These are phyloP conservation scores for Cyclotella kingstonii DNA, from an alignment of 108 stramenopile species.

Conservation along the genomic window DNA sequence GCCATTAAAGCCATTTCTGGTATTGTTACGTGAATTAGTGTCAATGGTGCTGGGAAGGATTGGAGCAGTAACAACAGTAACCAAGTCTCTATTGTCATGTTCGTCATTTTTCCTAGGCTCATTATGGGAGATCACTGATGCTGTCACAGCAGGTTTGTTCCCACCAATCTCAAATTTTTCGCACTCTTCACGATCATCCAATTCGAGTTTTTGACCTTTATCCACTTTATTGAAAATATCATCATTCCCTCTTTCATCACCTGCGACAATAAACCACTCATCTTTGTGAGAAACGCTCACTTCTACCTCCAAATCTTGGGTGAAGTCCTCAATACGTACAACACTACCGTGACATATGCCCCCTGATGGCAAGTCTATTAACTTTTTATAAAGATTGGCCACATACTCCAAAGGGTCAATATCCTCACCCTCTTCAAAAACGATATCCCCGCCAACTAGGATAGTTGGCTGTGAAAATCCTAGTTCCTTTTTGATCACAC, in stretches of 20 bases:
- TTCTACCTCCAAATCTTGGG: constrained; percentile 86
- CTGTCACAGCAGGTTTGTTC: constrained; percentile 37
- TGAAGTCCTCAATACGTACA: constrained; percentile 83
- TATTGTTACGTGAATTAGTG: too few species aligned
- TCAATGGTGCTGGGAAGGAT: too few species aligned
- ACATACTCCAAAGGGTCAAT: constrained; percentile 58
- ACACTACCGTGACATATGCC: constrained; percentile 86
- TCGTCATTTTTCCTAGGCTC: neutral
- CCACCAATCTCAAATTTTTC: constrained; percentile 70
- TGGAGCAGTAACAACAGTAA: neutral
- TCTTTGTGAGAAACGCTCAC: constrained; percentile 69
- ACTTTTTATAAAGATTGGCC: constrained; percentile 53
- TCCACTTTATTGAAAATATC: constrained; percentile 40
- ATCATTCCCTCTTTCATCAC: constrained; percentile 33
- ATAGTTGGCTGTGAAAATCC: constrained; percentile 85
- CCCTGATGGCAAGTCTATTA: constrained; percentile 74
- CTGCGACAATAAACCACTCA: constrained; percentile 30
- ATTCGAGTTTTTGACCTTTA: constrained; percentile 1
- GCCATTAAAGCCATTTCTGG: too few species aligned
- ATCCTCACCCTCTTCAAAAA: constrained; percentile 87
- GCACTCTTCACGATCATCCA: constrained; percentile 44
- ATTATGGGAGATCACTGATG: neutral
- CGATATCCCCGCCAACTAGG: constrained; percentile 49
- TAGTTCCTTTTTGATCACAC: constrained; percentile 70
- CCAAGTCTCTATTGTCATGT: neutral